A percentile compares a stretch with the other conserved stretches of the same genome.
phyloP scores from a whole-genome alignment of 441 rosid species.

The Populus trichocarpa region DNA sequence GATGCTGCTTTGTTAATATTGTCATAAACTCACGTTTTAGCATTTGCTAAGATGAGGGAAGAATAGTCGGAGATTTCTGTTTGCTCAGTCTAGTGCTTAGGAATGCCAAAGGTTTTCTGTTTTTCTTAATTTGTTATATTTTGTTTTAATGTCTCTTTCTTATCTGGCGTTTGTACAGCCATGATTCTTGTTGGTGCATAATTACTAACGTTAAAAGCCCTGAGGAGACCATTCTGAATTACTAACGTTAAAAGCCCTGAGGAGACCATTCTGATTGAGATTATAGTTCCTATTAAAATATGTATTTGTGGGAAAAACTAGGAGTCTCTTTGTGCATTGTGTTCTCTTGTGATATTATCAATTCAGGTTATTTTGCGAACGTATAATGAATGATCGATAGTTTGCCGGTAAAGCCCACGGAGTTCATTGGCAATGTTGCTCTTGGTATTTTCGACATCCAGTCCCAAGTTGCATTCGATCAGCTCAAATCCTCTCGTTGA shows the following conservation, averaged over 20 bases:
- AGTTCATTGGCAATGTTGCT: too few species aligned
- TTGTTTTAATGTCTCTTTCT: background rate
- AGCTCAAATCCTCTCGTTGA: too few species aligned
- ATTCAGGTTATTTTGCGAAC: too few species aligned
- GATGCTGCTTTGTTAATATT: background rate
- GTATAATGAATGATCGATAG: too few species aligned
- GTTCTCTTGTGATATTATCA: background rate
- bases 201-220: too few species aligned
- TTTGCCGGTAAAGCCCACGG: too few species aligned
- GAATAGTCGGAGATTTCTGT: background rate
- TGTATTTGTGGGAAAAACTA: background rate
- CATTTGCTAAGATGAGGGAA: background rate
- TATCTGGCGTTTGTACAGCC: background rate
- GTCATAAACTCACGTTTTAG: background rate
- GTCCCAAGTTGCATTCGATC: too few species aligned
- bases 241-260: background rate
- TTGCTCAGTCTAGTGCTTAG: background rate
- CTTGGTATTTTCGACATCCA: too few species aligned
- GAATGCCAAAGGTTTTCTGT: background rate
- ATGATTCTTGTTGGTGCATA: background rate
- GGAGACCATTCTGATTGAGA: background rate
- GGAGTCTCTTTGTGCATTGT: background rate
- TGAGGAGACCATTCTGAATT: too few species aligned
- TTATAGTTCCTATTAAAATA: background rate
- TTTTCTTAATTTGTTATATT: too few species aligned